phyloP scores from a whole-genome alignment of 1,284 basidiomycete species.

The Athelia sp. region DNA sequence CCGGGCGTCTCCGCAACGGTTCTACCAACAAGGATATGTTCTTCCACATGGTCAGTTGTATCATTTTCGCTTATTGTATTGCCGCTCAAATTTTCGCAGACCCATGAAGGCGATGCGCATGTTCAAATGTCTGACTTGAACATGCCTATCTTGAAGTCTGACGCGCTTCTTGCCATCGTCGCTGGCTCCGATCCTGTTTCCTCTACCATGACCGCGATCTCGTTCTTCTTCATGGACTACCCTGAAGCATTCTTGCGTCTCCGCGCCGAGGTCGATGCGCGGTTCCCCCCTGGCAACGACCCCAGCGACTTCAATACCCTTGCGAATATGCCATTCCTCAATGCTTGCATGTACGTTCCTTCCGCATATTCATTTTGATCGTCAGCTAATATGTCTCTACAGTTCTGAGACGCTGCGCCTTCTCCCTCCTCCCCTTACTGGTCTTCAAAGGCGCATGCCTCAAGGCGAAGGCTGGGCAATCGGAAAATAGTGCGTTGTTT shows the following conservation, averaged over 20 bases:
- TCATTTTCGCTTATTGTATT: neutral
- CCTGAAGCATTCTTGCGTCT: conserved; percentile 39
- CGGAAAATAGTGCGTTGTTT: conserved; percentile 24
- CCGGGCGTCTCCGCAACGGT: conserved; percentile 24
- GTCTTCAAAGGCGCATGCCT: conserved; percentile 43
- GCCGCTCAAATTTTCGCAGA: neutral
- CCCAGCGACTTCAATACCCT: conserved; percentile 27
- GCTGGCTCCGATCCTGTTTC: conserved; percentile 58
- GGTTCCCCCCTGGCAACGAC: conserved; percentile 35
- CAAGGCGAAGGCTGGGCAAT: conserved; percentile 29
- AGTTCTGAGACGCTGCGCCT: conserved; percentile 59
- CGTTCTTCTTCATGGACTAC: conserved; percentile 42
- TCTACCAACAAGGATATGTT: conserved; percentile 42
- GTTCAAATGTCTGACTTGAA: neutral
- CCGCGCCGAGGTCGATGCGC: conserved; percentile 45
- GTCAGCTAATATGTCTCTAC: conserved; percentile 10
- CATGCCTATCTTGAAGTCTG: conserved; percentile 11
- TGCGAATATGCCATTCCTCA: conserved; percentile 37
- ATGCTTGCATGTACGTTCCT: conserved; percentile 44
- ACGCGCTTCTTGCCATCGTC: conserved; percentile 32
- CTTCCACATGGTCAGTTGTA: conserved; percentile 31
- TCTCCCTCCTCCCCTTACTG: conserved; percentile 46
- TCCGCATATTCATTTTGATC: conserved; percentile 1
- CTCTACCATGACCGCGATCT: conserved; percentile 35
- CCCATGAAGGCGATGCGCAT: neutral